These are phyloP conservation scores for Ophiostoma populinum DNA, from an alignment of 2,329 filamentous ascomycete species.

Conservation along the genomic window DNA sequence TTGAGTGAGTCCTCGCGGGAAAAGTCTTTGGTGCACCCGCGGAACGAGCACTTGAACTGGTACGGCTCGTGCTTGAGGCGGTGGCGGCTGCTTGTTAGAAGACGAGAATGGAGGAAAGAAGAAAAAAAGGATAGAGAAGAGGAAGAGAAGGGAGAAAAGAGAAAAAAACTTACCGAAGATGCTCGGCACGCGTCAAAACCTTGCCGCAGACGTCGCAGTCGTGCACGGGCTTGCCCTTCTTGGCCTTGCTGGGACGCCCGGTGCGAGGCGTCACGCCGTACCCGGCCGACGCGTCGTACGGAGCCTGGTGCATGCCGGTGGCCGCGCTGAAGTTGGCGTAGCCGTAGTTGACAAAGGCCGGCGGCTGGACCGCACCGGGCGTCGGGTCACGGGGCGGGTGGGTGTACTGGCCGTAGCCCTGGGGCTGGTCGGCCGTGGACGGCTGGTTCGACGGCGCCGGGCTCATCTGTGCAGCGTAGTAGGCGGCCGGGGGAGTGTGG, in stretches of 20 bases:
- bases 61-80: background rate
- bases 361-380: no score
- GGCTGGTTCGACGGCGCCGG: no score
- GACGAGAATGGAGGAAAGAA: background rate
- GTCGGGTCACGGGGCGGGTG: no score
- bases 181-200: slow-evolving; percentile 1
- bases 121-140: background rate
- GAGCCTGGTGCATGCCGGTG: no score
- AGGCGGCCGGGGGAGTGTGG: no score
- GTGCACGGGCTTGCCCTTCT: slow-evolving; percentile 3
- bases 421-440: no score
- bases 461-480: no score
- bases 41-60: background rate
- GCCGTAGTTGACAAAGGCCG: no score
- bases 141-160: background rate
- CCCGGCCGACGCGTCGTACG: background rate
- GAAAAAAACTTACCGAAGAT: background rate
- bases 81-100: background rate
- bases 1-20: background rate
- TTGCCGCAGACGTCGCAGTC: background rate
- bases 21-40: background rate
- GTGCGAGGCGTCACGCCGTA: slow-evolving; percentile 1
- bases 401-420: no score
- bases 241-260: background rate
- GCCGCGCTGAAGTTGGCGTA: no score